Evolutionary conservation across 2,329 filamentous ascomycete genomes (phyloP).

Genomic region (Fusarium pseudonygamai): DNA sequence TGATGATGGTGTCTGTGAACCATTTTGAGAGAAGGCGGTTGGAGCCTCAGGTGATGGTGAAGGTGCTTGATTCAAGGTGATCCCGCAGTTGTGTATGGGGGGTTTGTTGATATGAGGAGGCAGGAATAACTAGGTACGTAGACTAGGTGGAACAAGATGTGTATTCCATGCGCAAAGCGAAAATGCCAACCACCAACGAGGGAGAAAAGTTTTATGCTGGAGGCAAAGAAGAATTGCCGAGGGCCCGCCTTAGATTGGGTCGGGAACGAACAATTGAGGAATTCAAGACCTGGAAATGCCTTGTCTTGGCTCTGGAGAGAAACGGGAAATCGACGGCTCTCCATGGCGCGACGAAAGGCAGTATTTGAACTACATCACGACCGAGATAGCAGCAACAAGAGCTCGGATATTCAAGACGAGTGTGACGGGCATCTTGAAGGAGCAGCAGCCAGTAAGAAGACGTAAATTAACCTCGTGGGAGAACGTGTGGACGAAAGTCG

Average conservation of each 20-base stretch:
- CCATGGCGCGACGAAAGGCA: conserved; percentile 31
- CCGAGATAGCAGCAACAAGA: conserved; percentile 19
- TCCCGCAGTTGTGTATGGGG: neutral
- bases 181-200: conserved; percentile 17
- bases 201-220: conserved; percentile 9
- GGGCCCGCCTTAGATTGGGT: conserved; percentile 3
- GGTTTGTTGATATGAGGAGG: neutral
- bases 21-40: conserved; percentile 26
- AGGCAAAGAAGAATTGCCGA: conserved; percentile 17
- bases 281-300: conserved; percentile 15
- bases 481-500: conserved; percentile 40
- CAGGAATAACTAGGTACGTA: neutral
- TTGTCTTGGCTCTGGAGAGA: conserved; percentile 18
- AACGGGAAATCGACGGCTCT: neutral
- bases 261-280: neutral
- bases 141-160: neutral
- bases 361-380: conserved; percentile 40
- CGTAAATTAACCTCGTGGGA: conserved; percentile 40
- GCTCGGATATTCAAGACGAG: conserved; percentile 26
- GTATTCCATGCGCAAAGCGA: conserved; percentile 6
- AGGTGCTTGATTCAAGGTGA: neutral
- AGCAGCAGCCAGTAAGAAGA: conserved; percentile 37
- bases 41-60: neutral
- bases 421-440: conserved; percentile 26
- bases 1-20: conserved; percentile 46